phyloP scores from a whole-genome alignment of 2,329 filamentous ascomycete genomes.

The Rhynchosporium secalis region DNA sequence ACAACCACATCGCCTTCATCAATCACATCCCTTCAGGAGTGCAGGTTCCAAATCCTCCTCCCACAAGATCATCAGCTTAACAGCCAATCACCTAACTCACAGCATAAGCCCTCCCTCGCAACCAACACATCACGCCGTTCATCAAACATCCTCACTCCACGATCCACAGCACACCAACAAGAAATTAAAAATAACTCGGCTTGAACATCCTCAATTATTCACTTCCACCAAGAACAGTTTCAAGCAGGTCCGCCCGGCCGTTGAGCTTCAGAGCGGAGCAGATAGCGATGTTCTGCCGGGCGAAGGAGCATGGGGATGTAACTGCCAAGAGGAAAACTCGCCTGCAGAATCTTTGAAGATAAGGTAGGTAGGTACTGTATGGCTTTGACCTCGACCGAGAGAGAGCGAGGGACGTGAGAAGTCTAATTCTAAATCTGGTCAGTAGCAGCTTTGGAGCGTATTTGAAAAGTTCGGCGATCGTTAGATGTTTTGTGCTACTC shows the following conservation, averaged over 20 bases:
- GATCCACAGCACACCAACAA: too few species aligned
- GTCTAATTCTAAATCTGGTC: not conserved
- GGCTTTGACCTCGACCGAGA: not conserved
- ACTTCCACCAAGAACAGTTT: conserved; percentile 20
- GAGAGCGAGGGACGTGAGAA: not conserved
- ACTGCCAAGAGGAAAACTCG: conserved; percentile 11
- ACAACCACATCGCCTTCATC: not conserved
- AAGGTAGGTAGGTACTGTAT: not conserved
- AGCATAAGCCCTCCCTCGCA: conserved; percentile 4
- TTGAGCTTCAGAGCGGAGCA: conserved; percentile 14
- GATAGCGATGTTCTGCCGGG: not conserved
- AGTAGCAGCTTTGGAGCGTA: not conserved
- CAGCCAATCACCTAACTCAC: not conserved
- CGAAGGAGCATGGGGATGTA: not conserved
- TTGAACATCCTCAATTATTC: conserved; percentile 9
- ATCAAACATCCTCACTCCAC: conserved; percentile 14
- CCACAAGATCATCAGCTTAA: not conserved
- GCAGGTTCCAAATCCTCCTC: not conserved
- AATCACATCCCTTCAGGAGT: not conserved
- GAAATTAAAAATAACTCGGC: not conserved
- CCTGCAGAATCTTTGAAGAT: not conserved
- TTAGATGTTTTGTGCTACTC: too few species aligned
- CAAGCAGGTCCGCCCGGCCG: conserved; percentile 14
- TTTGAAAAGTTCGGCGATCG: not conserved
- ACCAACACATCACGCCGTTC: not conserved